Conservation (phyloP, 257 asterid species). For the Euphrasia confusa region DNA sequence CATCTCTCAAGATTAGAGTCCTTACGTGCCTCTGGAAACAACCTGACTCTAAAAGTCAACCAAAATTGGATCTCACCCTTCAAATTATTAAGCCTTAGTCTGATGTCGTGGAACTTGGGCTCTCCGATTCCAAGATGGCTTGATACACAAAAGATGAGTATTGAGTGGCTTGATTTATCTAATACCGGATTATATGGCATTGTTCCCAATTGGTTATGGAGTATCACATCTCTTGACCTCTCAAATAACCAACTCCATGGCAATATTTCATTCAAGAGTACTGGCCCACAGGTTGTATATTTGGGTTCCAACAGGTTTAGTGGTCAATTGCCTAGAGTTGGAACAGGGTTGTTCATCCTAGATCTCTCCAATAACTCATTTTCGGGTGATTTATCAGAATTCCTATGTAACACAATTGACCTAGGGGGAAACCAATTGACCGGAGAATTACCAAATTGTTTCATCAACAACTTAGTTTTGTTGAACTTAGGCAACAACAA, state of each 20-base stretch:
- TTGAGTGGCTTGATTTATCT: neutral
- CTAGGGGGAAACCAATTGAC: constrained; percentile 30
- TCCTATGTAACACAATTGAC: constrained; percentile 28
- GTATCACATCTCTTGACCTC: neutral
- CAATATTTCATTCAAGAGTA: neutral
- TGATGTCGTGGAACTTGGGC: constrained; percentile 27
- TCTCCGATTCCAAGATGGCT: constrained; percentile 34
- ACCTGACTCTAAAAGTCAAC: constrained; percentile 26
- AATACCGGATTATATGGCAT: constrained; percentile 21
- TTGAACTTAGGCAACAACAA: constrained; percentile 32
- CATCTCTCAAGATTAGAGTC: constrained; percentile 22
- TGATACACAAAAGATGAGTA: constrained; percentile 7
- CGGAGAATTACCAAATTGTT: constrained; percentile 35
- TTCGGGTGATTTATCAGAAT: constrained; percentile 20
- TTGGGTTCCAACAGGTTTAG: constrained; percentile 25
- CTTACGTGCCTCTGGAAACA: constrained; percentile 19
- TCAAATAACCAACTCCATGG: constrained; percentile 33
- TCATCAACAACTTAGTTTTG: too few relatives aligned
- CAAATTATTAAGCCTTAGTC: neutral
- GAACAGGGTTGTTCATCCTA: neutral
- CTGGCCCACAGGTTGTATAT: neutral
- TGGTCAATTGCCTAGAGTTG: constrained; percentile 27
- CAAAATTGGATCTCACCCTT: constrained; percentile 32
- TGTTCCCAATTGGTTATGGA: constrained; percentile 37
- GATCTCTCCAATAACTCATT: constrained; percentile 27